Base-by-base conservation (phyloP, 2,329 filamentous ascomycete genomes). In the Botryotinia globosa region DNA sequence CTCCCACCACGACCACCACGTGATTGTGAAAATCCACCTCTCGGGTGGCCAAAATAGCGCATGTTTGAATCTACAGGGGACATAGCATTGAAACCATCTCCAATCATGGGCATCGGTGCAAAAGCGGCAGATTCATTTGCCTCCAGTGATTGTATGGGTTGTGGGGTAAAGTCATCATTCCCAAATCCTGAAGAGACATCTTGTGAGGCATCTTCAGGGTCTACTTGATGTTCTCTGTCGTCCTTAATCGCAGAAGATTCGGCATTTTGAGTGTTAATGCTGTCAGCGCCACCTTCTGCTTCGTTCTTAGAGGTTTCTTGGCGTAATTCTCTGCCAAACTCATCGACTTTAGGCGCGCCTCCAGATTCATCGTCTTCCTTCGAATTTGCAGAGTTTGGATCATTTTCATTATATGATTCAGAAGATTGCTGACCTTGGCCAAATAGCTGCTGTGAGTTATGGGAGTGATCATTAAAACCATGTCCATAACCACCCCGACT, bases 51-150 rank as follows among this genome's bases (percentile, higher is more conserved):
- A 65, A 22, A 42, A 61, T 42, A 54, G 51, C 59, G 67, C 58
- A 71, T 58, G 59, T 58, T 59, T 64, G 72, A 42, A 51, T 71
- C 68, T 70, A 73, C 66, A 64, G 45, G 71, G 58, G 66, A 39
- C 71, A 72, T 69, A 68, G 72, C 62, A 72, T 77, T 77, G 74
- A 77, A 79, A 63, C 72, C 76, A 73, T 72, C 74, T 72, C 66
- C 71, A 74, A 73, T 75, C 54, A 70, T 94, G 94, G 25, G 94
- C 94, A 73, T 61, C 94, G 94, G 82, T 51, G 72, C 72, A 71
- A 65, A 71, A 59, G 66, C 48, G 68, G 61, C 62, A 45, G 67
- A 73, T 74, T 78, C 73, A 72, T 74, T 61, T 64, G 79, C 77
- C 62, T 81, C 80, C 58, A 81, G 74, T 42, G 80, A 80, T 69